Evolutionary conservation across 441 rosid genomes (phyloP).

Genomic region (Populus tomentosa): DNA sequence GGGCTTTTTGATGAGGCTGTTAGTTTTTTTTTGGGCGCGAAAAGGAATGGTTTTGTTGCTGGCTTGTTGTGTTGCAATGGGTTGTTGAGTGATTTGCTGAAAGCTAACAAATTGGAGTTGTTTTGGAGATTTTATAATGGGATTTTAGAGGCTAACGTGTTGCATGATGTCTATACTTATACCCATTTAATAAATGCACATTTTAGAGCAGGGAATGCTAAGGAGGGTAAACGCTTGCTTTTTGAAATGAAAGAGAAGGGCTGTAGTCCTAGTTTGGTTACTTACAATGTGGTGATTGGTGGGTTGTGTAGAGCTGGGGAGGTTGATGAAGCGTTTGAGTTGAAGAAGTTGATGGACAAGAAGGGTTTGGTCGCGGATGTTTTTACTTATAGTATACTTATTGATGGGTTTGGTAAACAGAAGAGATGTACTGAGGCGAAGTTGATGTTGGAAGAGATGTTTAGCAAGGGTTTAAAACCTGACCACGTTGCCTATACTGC

Average conservation of each 20-base stretch:
- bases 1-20: constrained; percentile 52
- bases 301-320: constrained; percentile 53
- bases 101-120: constrained; percentile 39
- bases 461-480: constrained; percentile 40
- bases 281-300: constrained; percentile 53
- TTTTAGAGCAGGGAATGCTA: constrained; percentile 49
- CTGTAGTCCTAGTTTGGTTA: constrained; percentile 39
- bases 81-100: constrained; percentile 59
- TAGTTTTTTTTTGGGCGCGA: constrained; percentile 33
- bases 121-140: constrained; percentile 58
- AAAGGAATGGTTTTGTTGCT: constrained; percentile 35
- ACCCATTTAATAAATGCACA: constrained; percentile 55
- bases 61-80: constrained; percentile 47
- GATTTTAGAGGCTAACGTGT: constrained; percentile 46
- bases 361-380: constrained; percentile 45
- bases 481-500: constrained; percentile 45
- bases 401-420: constrained; percentile 55
- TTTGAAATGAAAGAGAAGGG: constrained; percentile 50
- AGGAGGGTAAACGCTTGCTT: constrained; percentile 39
- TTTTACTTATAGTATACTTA: constrained; percentile 42
- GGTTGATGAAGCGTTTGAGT: constrained; percentile 46
- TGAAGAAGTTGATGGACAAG: constrained; percentile 42
- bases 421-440: constrained; percentile 54
- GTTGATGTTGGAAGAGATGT: constrained; percentile 53
- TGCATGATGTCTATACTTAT: constrained; percentile 48